Base-by-base conservation (phyloP, 2,329 filamentous ascomycete genomes). In the Penicillium brevicompactum region DNA sequence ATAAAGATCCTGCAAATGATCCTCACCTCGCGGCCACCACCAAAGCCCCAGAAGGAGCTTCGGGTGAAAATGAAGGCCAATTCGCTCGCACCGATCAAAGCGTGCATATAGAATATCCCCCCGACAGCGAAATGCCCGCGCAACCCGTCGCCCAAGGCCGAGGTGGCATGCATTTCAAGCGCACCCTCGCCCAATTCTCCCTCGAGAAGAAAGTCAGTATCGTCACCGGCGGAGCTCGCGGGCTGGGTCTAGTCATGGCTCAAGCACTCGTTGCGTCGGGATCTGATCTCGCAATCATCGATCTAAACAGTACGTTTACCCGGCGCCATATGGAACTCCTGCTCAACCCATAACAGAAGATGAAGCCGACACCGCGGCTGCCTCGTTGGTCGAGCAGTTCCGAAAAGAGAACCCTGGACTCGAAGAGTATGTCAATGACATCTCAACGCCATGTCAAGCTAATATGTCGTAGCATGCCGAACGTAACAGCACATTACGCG, bases 221-320 rank as follows among this genome's bases (percentile, higher is more conserved):
- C 40, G 89, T 97, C 38, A 97, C 93, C 1, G 93, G 93, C 49
- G 93, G 92, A 70, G 93, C 93, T 24, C 83, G 92, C 70, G 93
- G 93, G 7, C 76, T 97, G 55, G 93, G 93, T 38, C 80, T 97
- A 58, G 92, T 95, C 65, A 97, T 97, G 89, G 90, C 89, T 49
- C 92, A 96, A 78, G 92, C 90, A 45, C 85, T 96, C 75, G 89
- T 96, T 50, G 87, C 91, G 50, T 94, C 90, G 51, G 93, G 93
- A 49, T 90, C 91, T 9, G 88, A 96, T 73, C 82, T 97, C 59
- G 93, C 93, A 41, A 90, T 97, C 74, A 91, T 97, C 40, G 93
- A 97, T 73, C 80, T 97, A 78, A 96, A 97, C 78, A 89, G 90
- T 93, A 76, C 64, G 86, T 81, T 45, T 37, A 6, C 34, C 34